Conservation (phyloP, 306 rosid genomes). For the Ammopiptanthus mongolicus region DNA sequence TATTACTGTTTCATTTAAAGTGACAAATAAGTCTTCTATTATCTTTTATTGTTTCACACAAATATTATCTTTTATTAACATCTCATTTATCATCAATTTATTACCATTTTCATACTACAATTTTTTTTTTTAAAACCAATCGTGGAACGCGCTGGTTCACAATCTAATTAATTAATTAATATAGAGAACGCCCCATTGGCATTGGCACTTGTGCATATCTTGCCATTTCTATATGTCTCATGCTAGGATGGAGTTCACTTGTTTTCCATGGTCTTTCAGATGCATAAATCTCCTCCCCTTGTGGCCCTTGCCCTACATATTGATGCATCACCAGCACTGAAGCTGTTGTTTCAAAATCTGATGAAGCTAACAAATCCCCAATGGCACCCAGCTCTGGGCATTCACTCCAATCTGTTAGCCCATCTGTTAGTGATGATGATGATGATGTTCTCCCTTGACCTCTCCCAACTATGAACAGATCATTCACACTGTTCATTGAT, state of each 20-base stretch:
- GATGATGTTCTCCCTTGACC: slow-evolving; percentile 60
- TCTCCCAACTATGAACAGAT: slow-evolving; percentile 73
- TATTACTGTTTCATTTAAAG: too few species aligned
- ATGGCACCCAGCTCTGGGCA: slow-evolving; percentile 85
- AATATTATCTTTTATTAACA: too few species aligned
- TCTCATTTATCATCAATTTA: too few species aligned
- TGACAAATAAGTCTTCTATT: too few species aligned
- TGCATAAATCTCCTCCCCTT: slow-evolving; percentile 26
- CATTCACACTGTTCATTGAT: slow-evolving; percentile 45
- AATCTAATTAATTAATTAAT: too few species aligned
- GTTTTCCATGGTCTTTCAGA: slow-evolving; percentile 17
- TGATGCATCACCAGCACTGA: slow-evolving; percentile 80
- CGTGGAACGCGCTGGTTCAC: too few species aligned
- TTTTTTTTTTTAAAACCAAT: too few species aligned
- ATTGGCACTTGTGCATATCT: not conserved
- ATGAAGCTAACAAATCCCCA: slow-evolving; percentile 79
- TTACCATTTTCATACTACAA: too few species aligned
- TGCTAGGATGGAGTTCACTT: not conserved
- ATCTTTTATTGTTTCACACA: too few species aligned
- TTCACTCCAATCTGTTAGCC: slow-evolving; percentile 82
- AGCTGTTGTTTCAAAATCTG: slow-evolving; percentile 70
- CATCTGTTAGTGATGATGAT: slow-evolving; percentile 67
- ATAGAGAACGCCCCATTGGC: not conserved
- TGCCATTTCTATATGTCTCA: not conserved
- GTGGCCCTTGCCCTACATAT: slow-evolving; percentile 33